These are phyloP conservation scores for Protomyces inouyei DNA, from an alignment of 1,139 yeast species.

Conservation along the genomic window DNA sequence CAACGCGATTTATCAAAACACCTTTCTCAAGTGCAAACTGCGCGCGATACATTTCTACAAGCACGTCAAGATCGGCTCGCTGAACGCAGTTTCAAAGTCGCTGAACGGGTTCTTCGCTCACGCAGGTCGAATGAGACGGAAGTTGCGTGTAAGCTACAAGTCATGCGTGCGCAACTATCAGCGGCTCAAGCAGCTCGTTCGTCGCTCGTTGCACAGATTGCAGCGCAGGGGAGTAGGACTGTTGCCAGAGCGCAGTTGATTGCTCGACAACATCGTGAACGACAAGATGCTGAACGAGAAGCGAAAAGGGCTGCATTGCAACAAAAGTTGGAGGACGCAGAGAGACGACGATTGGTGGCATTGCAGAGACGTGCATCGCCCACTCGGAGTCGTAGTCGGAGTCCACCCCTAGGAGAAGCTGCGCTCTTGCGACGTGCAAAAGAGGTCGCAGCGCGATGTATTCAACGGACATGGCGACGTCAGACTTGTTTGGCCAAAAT, in stretches of 20 bases:
- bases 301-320: slow-evolving; percentile 12
- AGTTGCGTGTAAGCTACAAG: slow-evolving; percentile 7
- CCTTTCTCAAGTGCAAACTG: background rate
- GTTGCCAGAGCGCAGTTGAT: slow-evolving; percentile 11
- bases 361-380: slow-evolving; percentile 4
- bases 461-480: background rate
- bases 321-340: slow-evolving; percentile 15
- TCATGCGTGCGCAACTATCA: slow-evolving; percentile 1
- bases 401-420: background rate
- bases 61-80: slow-evolving; percentile 11
- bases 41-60: slow-evolving; percentile 10
- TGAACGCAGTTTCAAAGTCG: background rate
- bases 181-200: slow-evolving; percentile 24
- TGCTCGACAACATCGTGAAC: slow-evolving; percentile 15
- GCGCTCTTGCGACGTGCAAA: background rate
- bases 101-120: background rate
- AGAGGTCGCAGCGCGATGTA: background rate
- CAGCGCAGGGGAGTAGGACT: slow-evolving; percentile 17
- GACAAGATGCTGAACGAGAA: slow-evolving; percentile 7
- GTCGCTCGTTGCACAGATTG: slow-evolving; percentile 5
- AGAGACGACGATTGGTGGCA: background rate
- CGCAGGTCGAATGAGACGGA: background rate
- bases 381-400: background rate
- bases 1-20: background rate
- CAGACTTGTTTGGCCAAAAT: background rate